Conservation (phyloP, 129 eudicot species). For the Lactuca sativa region DNA sequence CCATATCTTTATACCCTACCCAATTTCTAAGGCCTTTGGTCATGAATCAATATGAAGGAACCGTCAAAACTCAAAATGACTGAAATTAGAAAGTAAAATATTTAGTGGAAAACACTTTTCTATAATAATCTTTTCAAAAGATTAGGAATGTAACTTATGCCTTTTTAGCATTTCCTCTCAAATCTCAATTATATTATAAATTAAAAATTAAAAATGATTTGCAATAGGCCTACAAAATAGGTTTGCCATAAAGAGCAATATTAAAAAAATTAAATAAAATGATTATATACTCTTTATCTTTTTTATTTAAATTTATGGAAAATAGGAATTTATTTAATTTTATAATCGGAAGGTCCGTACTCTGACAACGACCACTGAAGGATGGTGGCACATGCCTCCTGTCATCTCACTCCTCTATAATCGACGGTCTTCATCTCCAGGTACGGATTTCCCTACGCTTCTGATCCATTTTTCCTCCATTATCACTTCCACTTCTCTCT, state of each 20-base stretch:
- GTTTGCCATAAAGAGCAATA: not conserved
- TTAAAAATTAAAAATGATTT: no score
- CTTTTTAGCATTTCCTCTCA: no score
- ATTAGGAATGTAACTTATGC: no score
- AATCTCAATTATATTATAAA: no score
- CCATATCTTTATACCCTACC: no score
- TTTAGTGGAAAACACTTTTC: no score
- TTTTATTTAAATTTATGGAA: not conserved
- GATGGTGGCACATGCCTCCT: conserved; percentile 99
- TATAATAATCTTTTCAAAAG: no score
- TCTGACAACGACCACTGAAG: conserved; percentile 99
- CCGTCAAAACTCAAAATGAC: no score
- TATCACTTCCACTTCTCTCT: conserved; percentile 7
- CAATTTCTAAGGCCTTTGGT: no score
- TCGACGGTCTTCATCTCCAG: conserved; percentile 65
- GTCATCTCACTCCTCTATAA: conserved; percentile 48
- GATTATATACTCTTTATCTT: not conserved
- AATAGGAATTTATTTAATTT: conserved; percentile 4
- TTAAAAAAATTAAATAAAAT: not conserved
- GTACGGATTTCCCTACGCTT: conserved; percentile 67
- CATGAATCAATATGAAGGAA: no score
- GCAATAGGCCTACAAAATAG: not conserved
- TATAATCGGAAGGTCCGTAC: conserved; percentile 68
- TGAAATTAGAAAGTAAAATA: no score
- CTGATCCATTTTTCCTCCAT: conserved; percentile 25